phyloP scores from a whole-genome alignment of 192 early-diverging fungal species.

The Backusella circina region DNA sequence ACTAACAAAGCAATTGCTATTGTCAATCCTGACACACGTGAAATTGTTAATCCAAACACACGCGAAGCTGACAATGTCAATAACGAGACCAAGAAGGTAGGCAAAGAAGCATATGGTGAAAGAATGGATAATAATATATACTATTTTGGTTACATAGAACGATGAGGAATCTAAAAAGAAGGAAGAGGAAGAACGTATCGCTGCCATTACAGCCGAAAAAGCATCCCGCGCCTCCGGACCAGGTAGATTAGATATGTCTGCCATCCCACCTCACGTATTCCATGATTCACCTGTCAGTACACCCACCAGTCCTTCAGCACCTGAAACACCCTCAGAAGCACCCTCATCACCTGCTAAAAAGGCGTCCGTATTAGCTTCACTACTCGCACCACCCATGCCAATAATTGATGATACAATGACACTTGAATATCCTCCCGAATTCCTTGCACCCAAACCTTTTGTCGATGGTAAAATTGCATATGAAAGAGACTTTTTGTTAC shows the following conservation, averaged over 20 bases:
- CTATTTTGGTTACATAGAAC: constrained; percentile 4
- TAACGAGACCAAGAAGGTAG: constrained; percentile 16
- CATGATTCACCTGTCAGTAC: constrained; percentile 40
- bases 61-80: neutral
- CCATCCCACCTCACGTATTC: constrained; percentile 36
- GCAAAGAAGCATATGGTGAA: constrained; percentile 9
- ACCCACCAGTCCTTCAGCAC: constrained; percentile 38
- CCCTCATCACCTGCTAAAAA: constrained; percentile 36
- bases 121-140: neutral
- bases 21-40: constrained; percentile 69
- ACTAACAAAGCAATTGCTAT: constrained; percentile 62
- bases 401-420: constrained; percentile 43
- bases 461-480: constrained; percentile 64
- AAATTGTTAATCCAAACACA: constrained; percentile 55
- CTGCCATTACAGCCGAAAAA: constrained; percentile 28
- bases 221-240: constrained; percentile 25
- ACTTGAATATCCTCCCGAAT: constrained; percentile 42
- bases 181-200: constrained; percentile 23
- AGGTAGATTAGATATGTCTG: constrained; percentile 28
- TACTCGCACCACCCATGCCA: constrained; percentile 34
- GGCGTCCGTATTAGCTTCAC: constrained; percentile 36
- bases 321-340: constrained; percentile 40
- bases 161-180: constrained; percentile 6
- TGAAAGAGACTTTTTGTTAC: constrained; percentile 73
- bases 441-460: constrained; percentile 51